Conservation (phyloP, 1,284 basidiomycete genomes). For the Rhodotorula sp. region DNA sequence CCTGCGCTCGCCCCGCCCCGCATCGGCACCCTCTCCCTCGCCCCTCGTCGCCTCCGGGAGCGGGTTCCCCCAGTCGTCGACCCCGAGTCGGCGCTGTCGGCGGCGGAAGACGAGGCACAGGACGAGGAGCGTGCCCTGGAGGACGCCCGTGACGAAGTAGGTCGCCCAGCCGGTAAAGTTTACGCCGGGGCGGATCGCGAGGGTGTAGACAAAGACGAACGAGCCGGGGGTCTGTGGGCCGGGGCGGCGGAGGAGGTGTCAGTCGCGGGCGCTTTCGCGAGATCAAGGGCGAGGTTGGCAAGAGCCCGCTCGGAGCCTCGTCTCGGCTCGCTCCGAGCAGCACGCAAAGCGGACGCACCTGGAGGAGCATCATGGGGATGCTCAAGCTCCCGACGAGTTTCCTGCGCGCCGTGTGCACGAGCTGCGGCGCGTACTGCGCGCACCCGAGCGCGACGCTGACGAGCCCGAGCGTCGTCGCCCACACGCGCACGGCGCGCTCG, state of each 20-base stretch:
- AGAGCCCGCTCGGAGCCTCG: no score
- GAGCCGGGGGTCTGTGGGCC: slow-evolving; percentile 81
- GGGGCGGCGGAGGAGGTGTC: background rate
- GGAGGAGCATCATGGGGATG: slow-evolving; percentile 91
- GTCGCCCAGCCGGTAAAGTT: slow-evolving; percentile 52
- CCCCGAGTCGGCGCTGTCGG: slow-evolving; percentile 66
- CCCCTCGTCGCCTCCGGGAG: background rate
- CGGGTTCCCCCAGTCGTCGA: slow-evolving; percentile 85
- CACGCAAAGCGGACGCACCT: slow-evolving; percentile 57
- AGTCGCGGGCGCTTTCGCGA: no score
- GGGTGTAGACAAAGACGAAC: slow-evolving; percentile 80
- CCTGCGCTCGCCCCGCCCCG: background rate
- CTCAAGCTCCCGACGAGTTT: slow-evolving; percentile 88
- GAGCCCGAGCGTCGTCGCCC: slow-evolving; percentile 53
- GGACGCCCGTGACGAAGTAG: slow-evolving; percentile 69
- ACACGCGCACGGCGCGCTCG: slow-evolving; percentile 46
- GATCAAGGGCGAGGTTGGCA: no score
- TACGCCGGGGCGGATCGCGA: slow-evolving; percentile 59
- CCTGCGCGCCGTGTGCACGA: slow-evolving; percentile 64
- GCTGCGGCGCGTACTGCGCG: slow-evolving; percentile 54
- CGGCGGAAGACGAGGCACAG: slow-evolving; percentile 52
- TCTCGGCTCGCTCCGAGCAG: no score
- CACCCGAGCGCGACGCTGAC: slow-evolving; percentile 50
- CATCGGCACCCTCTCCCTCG: background rate
- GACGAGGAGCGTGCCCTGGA: slow-evolving; percentile 77